phyloP scores from a whole-genome alignment of 2,329 filamentous ascomycete genomes.

The Zalaria sp. region DNA sequence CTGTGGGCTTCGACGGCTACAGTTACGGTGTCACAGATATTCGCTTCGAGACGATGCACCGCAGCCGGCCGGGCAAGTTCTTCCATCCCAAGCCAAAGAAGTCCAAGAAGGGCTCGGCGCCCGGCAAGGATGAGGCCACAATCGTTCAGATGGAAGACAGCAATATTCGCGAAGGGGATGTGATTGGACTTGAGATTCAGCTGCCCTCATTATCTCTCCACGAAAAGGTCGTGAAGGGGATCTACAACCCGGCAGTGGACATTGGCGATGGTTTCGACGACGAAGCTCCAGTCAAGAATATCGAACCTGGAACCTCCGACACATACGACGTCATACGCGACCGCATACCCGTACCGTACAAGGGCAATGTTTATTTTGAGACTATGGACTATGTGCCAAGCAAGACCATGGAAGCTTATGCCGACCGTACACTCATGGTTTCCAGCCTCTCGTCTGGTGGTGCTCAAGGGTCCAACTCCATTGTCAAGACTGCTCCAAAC shows the following conservation, averaged over 20 bases:
- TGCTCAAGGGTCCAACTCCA: constrained; percentile 22
- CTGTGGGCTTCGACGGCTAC: constrained; percentile 79
- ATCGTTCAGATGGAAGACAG: constrained; percentile 37
- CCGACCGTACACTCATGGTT: constrained; percentile 31
- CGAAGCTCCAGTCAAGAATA: constrained; percentile 6
- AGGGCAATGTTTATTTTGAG: constrained; percentile 87
- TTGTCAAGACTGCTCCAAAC: constrained; percentile 46
- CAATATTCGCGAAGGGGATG: constrained; percentile 75
- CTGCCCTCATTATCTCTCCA: constrained; percentile 77
- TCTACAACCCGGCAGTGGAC: constrained; percentile 79
- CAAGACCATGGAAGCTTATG: constrained; percentile 66
- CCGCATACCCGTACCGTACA: constrained; percentile 87
- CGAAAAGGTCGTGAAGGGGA: constrained; percentile 72
- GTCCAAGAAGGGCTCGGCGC: constrained; percentile 24
- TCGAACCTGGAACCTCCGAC: constrained; percentile 17
- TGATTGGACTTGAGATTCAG: constrained; percentile 85
- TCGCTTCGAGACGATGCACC: constrained; percentile 80
- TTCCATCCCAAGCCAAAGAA: constrained; percentile 27
- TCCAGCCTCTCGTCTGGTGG: constrained; percentile 51
- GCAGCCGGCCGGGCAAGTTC: constrained; percentile 85
- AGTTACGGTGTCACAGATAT: constrained; percentile 89
- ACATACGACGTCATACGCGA: constrained; percentile 80
- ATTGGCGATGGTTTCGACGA: constrained; percentile 44
- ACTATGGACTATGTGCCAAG: constrained; percentile 77
- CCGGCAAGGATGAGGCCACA: constrained; percentile 14